Evolutionary conservation across 768 basidiomycete species (phyloP).

Genomic region (Lactarius hengduanensis): DNA sequence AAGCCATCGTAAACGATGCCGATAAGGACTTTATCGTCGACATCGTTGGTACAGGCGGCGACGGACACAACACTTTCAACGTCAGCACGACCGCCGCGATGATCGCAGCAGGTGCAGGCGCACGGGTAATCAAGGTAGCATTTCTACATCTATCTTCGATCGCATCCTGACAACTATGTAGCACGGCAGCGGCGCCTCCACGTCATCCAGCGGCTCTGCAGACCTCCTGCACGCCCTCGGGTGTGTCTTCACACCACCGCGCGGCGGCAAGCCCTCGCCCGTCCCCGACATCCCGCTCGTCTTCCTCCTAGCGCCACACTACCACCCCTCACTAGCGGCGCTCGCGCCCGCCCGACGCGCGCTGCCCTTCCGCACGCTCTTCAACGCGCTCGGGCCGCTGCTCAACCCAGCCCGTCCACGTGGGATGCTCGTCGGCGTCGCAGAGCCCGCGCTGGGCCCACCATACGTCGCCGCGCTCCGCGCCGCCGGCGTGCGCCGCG

Average conservation of each 20-base stretch:
- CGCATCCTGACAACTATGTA: conserved; percentile 36
- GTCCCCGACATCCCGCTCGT: conserved; percentile 77
- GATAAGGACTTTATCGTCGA: conserved; percentile 68
- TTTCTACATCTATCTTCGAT: conserved; percentile 26
- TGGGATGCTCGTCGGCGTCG: conserved; percentile 91
- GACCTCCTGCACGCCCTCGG: conserved; percentile 85
- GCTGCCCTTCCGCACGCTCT: conserved; percentile 93
- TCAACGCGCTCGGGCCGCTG: conserved; percentile 92
- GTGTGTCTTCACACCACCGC: conserved; percentile 69
- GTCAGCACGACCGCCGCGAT: conserved; percentile 94
- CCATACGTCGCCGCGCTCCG: conserved; percentile 76
- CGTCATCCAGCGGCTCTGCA: conserved; percentile 91
- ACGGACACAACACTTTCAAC: conserved; percentile 95
- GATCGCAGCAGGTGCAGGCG: conserved; percentile 93
- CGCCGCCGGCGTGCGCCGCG: conserved; percentile 74
- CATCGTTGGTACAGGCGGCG: conserved; percentile 93
- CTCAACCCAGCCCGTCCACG: conserved; percentile 87
- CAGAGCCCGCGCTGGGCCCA: conserved; percentile 73
- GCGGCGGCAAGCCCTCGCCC: conserved; percentile 51
- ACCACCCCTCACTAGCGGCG: conserved; percentile 81
- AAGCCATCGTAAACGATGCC: conserved; percentile 54
- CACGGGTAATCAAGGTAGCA: conserved; percentile 79
- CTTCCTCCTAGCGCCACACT: conserved; percentile 92
- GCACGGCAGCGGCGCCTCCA: conserved; percentile 91
- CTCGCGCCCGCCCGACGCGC: conserved; percentile 82